Evolutionary conservation across 495 filamentous ascomycete species (phyloP).

Genomic region (Aeminium ludgeri): DNA sequence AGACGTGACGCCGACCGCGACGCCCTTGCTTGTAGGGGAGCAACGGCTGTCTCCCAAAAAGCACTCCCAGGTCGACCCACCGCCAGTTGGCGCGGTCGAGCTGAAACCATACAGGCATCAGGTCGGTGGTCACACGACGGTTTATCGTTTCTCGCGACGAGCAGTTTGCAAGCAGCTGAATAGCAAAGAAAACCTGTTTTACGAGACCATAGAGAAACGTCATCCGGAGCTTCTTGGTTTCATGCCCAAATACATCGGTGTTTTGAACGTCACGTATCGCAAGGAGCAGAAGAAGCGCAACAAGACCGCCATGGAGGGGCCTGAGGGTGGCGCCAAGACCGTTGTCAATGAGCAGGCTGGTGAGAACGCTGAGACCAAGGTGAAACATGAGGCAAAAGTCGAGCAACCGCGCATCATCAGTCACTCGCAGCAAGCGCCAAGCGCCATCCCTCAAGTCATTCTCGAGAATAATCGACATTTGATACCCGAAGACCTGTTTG

Average conservation of each 20-base stretch:
- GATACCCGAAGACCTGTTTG: conserved; percentile 67
- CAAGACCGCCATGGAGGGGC: conserved; percentile 3
- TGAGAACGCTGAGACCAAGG: neutral
- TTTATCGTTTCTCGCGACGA: conserved; percentile 86
- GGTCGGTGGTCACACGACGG: conserved; percentile 87
- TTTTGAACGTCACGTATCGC: conserved; percentile 90
- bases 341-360: neutral
- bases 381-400: conserved; percentile 8
- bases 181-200: conserved; percentile 95
- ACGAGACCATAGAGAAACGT: conserved; percentile 79
- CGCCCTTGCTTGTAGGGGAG: conserved; percentile 19
- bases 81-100: conserved; percentile 78
- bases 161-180: conserved; percentile 97
- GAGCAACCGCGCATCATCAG: conserved; percentile 55
- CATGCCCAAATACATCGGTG: conserved; percentile 91
- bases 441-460: conserved; percentile 70
- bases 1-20: conserved; percentile 45
- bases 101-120: conserved; percentile 94
- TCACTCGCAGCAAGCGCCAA: conserved; percentile 45
- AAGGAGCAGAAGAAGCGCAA: conserved; percentile 51
- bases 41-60: conserved; percentile 2
- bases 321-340: conserved; percentile 6
- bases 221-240: conserved; percentile 84
- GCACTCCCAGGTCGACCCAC: conserved; percentile 20
- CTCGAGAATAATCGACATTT: conserved; percentile 95